Conservation (phyloP, 345 rosid species). For the Clausena lansium region DNA sequence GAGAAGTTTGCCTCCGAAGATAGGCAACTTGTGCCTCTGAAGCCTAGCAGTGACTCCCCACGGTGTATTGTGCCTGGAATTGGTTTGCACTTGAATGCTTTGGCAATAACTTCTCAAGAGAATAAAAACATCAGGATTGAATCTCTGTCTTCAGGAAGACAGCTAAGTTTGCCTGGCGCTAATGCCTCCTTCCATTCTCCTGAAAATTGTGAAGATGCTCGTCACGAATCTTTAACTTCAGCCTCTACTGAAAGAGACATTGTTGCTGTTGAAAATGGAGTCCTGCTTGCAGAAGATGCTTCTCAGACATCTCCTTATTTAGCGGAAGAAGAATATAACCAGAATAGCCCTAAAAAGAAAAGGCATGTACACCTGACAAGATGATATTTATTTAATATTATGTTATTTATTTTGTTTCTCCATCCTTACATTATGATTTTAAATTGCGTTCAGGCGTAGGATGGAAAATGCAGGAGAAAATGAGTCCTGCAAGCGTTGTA, state of each 20-base stretch:
- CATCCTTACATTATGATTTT: constrained; percentile 3
- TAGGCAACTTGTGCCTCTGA: constrained; percentile 37
- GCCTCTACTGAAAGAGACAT: constrained; percentile 37
- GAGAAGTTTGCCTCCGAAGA: constrained; percentile 26
- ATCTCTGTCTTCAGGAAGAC: constrained; percentile 39
- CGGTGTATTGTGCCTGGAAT: constrained; percentile 73
- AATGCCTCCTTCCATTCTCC: constrained; percentile 38
- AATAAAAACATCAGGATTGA: constrained; percentile 40
- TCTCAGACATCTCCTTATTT: constrained; percentile 41
- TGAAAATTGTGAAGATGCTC: constrained; percentile 34
- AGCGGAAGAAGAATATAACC: constrained; percentile 53
- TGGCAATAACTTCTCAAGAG: constrained; percentile 55
- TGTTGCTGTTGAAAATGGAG: constrained; percentile 36
- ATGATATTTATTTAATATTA: constrained; percentile 1
- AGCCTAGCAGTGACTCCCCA: constrained; percentile 46
- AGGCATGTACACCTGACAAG: constrained; percentile 38
- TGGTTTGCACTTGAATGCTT: constrained; percentile 89
- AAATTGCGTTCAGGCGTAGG: constrained; percentile 50
- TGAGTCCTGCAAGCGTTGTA: constrained; percentile 86
- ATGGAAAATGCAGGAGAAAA: constrained; percentile 59
- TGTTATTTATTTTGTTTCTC: not conserved
- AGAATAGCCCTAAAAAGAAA: constrained; percentile 78
- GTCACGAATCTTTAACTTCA: constrained; percentile 36
- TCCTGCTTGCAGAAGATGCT: constrained; percentile 45
- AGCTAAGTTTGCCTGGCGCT: constrained; percentile 39